A percentile compares a stretch with the other conserved stretches of the same genome.
These are phyloP conservation scores for Chytriomyces hyalinus DNA, from an alignment of 192 early-diverging fungal genomes.

Conservation along the genomic window DNA sequence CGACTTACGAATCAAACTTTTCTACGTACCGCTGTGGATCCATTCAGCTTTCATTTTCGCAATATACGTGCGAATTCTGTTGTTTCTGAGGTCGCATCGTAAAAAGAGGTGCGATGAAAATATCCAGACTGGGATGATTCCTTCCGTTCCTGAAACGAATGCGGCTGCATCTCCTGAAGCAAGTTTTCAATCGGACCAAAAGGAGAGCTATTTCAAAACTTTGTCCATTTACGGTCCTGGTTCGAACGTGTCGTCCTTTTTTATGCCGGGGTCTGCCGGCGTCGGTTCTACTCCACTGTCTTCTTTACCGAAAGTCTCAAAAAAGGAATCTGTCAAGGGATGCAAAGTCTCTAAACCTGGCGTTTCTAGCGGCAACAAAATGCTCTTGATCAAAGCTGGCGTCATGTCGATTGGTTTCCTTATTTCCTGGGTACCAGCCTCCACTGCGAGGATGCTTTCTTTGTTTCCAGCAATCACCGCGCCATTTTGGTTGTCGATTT, in stretches of 20 bases:
- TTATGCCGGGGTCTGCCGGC: too few species aligned
- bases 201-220: too few species aligned
- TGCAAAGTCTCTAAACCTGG: too few species aligned
- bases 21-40: conserved; percentile 13
- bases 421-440: not conserved
- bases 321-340: too few species aligned
- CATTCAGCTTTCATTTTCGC: not conserved
- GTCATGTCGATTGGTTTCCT: not conserved
- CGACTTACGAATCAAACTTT: conserved; percentile 3
- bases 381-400: not conserved
- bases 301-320: too few species aligned
- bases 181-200: too few species aligned
- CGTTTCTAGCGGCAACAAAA: not conserved
- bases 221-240: too few species aligned
- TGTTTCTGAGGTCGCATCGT: not conserved
- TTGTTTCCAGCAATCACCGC: not conserved
- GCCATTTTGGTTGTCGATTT: conserved; percentile 1
- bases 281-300: too few species aligned
- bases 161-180: too few species aligned
- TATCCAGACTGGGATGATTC: not conserved
- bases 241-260: too few species aligned
- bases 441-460: not conserved
- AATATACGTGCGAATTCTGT: not conserved
- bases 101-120: not conserved
- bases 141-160: not conserved